phyloP scores from a whole-genome alignment of 441 rosid genomes.

The Croton laevigatus region DNA sequence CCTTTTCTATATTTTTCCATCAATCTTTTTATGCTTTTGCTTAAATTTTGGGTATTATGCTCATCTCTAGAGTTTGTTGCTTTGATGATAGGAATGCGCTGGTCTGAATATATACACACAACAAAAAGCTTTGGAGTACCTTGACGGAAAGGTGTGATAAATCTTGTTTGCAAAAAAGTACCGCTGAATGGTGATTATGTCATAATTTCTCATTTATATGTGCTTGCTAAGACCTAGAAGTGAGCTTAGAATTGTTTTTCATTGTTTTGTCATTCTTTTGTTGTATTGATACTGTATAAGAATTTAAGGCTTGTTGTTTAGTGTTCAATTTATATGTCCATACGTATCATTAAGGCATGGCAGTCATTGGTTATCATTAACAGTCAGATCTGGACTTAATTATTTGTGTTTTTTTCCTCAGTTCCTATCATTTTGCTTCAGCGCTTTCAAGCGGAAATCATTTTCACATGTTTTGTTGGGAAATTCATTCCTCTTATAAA shows the following conservation, averaged over 20 bases:
- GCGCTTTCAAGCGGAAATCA: not conserved
- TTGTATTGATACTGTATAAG: not conserved
- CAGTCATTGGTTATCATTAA: not conserved
- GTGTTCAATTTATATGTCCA: not conserved
- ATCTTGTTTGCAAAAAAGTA: slow-evolving; percentile 7
- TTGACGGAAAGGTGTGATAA: slow-evolving; percentile 63
- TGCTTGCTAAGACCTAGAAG: not conserved
- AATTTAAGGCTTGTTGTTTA: not conserved
- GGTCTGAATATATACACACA: slow-evolving; percentile 51
- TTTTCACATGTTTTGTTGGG: not conserved
- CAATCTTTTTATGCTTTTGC: not conserved
- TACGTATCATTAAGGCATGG: not conserved
- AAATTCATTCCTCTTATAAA: slow-evolving; percentile 5
- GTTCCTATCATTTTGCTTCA: not conserved
- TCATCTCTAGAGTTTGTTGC: slow-evolving; percentile 21
- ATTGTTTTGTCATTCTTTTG: not conserved
- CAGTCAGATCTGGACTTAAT: not conserved
- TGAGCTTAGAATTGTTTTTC: not conserved
- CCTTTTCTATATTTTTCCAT: not conserved
- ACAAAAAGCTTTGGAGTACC: slow-evolving; percentile 70
- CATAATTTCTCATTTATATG: not conserved
- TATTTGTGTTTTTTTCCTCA: not conserved
- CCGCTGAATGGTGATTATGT: not conserved
- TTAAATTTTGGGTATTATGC: slow-evolving; percentile 10
- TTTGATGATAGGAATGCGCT: slow-evolving; percentile 73